Evolutionary conservation across 2,329 filamentous ascomycete species (phyloP), one percentile per base, ranked within the genome.

Genomic region (Talaromyces sp.): DNA sequence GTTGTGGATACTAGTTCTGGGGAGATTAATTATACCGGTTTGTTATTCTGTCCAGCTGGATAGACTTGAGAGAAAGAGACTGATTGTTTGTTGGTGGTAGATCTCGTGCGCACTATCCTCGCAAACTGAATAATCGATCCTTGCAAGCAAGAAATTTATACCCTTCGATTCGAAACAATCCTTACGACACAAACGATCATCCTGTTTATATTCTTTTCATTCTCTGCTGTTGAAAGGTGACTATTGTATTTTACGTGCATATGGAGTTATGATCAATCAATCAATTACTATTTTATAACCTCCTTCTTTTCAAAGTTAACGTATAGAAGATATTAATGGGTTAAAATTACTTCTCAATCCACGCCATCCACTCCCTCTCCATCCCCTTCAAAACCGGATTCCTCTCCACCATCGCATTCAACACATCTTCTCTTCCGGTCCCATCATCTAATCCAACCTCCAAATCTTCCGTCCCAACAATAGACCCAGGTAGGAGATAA

Each of bases 1-100:
- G 91, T 92, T 0, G 93, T 97, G 64, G 94, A 99, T 74, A 96
- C 92, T 61, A 94, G 88, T 77, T 93, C 88, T 57, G 92, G 93
- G 66, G 92, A 97, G 83, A 90, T 99, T 76, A 96, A 97, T 81
- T 99, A 99, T 77, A 92, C 89, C 65, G 91, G 91, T 94, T 81
- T 63, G 86, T 74, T 3, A 28, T 36, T 7, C 50, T 2, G 8
- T 2, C 40, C 7, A 7, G 35, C 31, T 17, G 22, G 5, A 35
- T 17, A 33, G 4, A 31, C 19, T n/a, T n/a, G n/a, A n/a, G n/a
- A n/a, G n/a, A n/a, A n/a, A 35, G 21, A 5, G 21, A 54, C 54
- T 61, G 53, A 62, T 53, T 7, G n/a, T n/a, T n/a, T n/a, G n/a
- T n/a, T n/a, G n/a, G n/a, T 31, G 62, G 60, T 61, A 90, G 89